Evolutionary conservation across 305 asterid species (phyloP).

Genomic region (Lippia alba): DNA sequence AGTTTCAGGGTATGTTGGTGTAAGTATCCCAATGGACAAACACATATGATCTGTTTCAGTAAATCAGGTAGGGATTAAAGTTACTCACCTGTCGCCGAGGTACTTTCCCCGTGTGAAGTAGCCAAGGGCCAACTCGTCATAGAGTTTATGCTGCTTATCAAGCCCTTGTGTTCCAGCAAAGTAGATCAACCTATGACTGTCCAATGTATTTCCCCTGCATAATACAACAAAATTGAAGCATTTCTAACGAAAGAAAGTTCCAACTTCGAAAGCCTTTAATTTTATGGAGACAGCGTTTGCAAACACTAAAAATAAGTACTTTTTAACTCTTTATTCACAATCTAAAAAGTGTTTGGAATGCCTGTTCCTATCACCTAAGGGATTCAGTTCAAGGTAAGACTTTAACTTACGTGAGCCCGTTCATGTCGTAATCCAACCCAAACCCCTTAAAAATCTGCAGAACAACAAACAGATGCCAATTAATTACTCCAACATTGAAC

Average conservation of each 20-base stretch:
- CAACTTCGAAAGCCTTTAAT: neutral
- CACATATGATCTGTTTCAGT: no score
- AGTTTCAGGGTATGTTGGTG: no score
- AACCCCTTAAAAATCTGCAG: slow-evolving; percentile 76
- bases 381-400: neutral
- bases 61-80: no score
- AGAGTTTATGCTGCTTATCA: slow-evolving; percentile 78
- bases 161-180: slow-evolving; percentile 57
- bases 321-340: neutral
- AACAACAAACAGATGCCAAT: neutral
- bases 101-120: slow-evolving; percentile 82
- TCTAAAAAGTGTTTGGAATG: neutral
- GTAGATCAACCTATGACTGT: slow-evolving; percentile 81
- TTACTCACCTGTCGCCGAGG: slow-evolving; percentile 77
- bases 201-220: slow-evolving; percentile 84
- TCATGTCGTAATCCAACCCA: slow-evolving; percentile 71
- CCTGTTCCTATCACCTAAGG: no score
- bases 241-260: neutral
- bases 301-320: neutral
- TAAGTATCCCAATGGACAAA: no score
- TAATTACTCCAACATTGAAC: neutral
- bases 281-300: neutral
- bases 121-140: slow-evolving; percentile 74
- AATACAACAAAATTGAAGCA: slow-evolving; percentile 14
- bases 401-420: slow-evolving; percentile 82